These are phyloP conservation scores for Panicum hallii DNA, from an alignment of 202 grass and related monocot species.

Conservation along the genomic window DNA sequence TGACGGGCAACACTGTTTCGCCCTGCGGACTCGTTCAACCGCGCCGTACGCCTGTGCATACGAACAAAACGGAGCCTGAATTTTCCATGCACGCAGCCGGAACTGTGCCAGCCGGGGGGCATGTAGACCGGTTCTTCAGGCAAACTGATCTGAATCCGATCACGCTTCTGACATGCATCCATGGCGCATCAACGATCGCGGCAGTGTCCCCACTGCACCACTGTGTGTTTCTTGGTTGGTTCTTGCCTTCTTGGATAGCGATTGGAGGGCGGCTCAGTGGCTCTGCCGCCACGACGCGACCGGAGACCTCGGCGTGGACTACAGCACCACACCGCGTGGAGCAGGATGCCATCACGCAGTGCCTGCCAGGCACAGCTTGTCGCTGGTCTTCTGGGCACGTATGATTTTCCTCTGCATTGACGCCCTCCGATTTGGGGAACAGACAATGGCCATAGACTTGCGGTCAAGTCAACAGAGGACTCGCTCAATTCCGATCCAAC, in stretches of 20 bases:
- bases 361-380: too few species aligned
- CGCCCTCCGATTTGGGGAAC: constrained; percentile 22
- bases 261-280: not conserved
- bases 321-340: not conserved
- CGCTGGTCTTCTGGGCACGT: not conserved
- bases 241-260: not conserved
- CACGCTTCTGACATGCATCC: not conserved
- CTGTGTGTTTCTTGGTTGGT: not conserved
- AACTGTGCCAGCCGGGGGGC: not conserved
- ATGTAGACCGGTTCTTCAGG: not conserved
- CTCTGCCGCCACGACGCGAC: not conserved
- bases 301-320: constrained; percentile 17
- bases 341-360: not conserved
- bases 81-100: not conserved
- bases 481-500: not conserved
- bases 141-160: not conserved
- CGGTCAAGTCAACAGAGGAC: constrained; percentile 26
- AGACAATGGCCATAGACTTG: constrained; percentile 17
- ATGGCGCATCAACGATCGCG: not conserved
- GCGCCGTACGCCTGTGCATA: not conserved
- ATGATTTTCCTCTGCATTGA: not conserved
- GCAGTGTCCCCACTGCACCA: not conserved
- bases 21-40: constrained; percentile 33
- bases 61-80: not conserved
- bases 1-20: not conserved